These are phyloP conservation scores for Myxozyma kluyveri DNA, from an alignment of 805 yeast species.

Conservation along the genomic window DNA sequence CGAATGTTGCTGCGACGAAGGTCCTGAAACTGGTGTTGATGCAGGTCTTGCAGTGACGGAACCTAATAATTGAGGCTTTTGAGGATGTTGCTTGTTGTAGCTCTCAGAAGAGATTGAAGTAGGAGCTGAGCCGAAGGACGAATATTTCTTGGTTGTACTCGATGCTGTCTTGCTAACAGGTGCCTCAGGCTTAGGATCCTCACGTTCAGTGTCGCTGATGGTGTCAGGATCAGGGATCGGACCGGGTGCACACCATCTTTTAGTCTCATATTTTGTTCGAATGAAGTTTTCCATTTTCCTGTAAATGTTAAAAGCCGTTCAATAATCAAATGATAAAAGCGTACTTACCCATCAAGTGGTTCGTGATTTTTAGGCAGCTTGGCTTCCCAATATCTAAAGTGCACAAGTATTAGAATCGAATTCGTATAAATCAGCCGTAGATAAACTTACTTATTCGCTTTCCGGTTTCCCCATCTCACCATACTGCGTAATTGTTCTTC, in stretches of 20 bases:
- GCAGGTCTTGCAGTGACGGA: slow-evolving; percentile 25
- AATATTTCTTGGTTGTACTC: slow-evolving; percentile 16
- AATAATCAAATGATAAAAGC: not conserved
- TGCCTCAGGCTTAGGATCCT: slow-evolving; percentile 2
- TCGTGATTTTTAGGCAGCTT: slow-evolving; percentile 65
- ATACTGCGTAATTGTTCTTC: slow-evolving; percentile 82
- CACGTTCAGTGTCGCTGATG: slow-evolving; percentile 26
- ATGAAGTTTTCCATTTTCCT: slow-evolving; percentile 85
- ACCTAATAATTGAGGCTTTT: slow-evolving; percentile 15
- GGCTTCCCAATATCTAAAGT: slow-evolving; percentile 67
- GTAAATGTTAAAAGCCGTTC: not conserved
- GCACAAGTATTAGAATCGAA: not conserved
- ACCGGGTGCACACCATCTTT: slow-evolving; percentile 70
- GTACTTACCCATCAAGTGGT: slow-evolving; percentile 59
- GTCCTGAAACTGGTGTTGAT: slow-evolving; percentile 17
- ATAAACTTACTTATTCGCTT: slow-evolving; percentile 52
- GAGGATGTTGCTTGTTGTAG: slow-evolving; percentile 3
- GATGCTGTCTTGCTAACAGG: slow-evolving; percentile 1
- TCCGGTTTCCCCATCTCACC: slow-evolving; percentile 82
- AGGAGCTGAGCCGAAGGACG: slow-evolving; percentile 14
- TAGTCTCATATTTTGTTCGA: slow-evolving; percentile 85
- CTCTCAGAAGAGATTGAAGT: slow-evolving; percentile 21
- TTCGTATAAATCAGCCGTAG: not conserved
- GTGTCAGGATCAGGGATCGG: slow-evolving; percentile 57
- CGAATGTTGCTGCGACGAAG: not conserved